phyloP scores from a whole-genome alignment of 2,329 filamentous ascomycete genomes.

The Claviceps purpurea region DNA sequence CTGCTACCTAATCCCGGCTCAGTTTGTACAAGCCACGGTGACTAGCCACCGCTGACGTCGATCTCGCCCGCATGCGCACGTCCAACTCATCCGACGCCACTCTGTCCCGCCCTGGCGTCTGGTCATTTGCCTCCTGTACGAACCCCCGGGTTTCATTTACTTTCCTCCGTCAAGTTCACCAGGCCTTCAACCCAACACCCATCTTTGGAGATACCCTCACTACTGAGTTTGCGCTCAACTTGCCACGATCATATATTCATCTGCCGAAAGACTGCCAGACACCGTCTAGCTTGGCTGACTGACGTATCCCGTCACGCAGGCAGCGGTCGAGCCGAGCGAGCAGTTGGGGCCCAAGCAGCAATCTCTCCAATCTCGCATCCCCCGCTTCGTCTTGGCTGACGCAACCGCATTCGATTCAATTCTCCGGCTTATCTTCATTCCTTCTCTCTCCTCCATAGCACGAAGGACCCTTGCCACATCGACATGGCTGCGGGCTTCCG shows the following conservation, averaged over 20 bases:
- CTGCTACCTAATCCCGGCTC: no score
- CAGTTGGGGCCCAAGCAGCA: not conserved
- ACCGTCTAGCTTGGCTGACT: not conserved
- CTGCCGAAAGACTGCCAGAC: not conserved
- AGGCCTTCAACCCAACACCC: not conserved
- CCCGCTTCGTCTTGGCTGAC: slow-evolving; percentile 10
- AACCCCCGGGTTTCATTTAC: not conserved
- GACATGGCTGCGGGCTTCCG: slow-evolving; percentile 71
- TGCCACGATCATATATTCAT: not conserved
- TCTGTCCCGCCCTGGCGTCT: not conserved
- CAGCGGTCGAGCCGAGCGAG: not conserved
- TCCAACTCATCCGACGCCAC: not conserved
- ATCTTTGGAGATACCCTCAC: not conserved
- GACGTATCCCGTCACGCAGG: not conserved
- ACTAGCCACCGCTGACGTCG: not conserved
- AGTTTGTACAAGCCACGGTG: not conserved
- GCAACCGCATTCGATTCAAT: slow-evolving; percentile 4
- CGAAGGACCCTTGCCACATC: slow-evolving; percentile 10
- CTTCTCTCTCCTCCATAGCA: slow-evolving; percentile 2
- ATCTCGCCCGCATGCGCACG: no score
- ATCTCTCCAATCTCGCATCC: not conserved
- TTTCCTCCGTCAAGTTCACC: not conserved
- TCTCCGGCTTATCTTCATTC: not conserved
- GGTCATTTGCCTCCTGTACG: not conserved
- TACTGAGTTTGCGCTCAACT: not conserved